Evolutionary conservation across 192 early-diverging fungal species (phyloP), one percentile per base, ranked within the genome.

Genomic region (Helicostylum pulchrum): DNA sequence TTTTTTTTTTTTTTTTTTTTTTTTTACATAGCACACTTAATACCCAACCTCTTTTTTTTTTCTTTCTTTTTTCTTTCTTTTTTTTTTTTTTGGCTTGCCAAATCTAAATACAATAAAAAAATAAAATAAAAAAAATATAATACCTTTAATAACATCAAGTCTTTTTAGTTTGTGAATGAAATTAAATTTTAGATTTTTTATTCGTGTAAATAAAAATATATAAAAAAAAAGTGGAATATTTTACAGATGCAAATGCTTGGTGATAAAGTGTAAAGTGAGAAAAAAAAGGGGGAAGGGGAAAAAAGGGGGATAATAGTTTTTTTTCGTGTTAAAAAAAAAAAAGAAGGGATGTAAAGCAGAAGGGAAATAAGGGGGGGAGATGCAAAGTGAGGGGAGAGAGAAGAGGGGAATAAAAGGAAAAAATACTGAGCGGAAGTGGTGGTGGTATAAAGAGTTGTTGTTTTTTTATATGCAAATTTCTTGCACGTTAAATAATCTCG

Each of bases 141-240:
- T 26, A 26, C 26, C 26, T 26, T 26, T 26, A 2, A 2, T 2
- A 2, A 26, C 26, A 26, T n/a, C n/a, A 26, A 26, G 1, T 26
- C 2, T 26, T 26, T 26, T 26, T 26, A 26, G 26, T n/a, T n/a
- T n/a, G n/a, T 34, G 55, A 67, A 39, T 39, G 36, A 39, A 39
- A 39, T 39, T 39, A 39, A 39, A 39, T 39, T 39, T 39, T 39
- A 39, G 9, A 3, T 39, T 39, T 3, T 39, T 39, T 32, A 53
- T 67, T 26, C 67, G 63, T 57, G 54, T 67, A 26, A 65, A 72
- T n/a, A 43, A 58, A 67, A 30, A 55, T 67, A 30, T 61, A 62
- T 23, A 44, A 60, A 21, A 43, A 48, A 19, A 48, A 19, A 19
- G 46, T 48, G 46, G 46, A 19, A 17, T 14, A 48, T 48, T 48